phyloP scores from a whole-genome alignment of 495 filamentous ascomycete genomes.

The Neurospora cerealis region DNA sequence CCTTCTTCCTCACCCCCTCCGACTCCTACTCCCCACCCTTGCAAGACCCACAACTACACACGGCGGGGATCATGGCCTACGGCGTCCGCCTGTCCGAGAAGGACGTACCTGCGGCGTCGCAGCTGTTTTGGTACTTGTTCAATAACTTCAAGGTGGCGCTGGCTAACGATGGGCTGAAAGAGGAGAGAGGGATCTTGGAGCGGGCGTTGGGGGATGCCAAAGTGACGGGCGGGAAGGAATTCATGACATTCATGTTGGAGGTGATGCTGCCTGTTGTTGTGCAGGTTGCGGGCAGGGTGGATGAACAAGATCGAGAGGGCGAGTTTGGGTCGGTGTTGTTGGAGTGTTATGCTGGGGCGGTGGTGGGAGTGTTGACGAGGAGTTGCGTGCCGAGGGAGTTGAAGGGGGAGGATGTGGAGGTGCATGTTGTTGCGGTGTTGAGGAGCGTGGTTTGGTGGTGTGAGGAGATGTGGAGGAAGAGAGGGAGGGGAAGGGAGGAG shows the following conservation, averaged over 20 bases:
- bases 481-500: background rate
- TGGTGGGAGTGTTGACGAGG: constrained; percentile 14
- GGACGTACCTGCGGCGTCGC: constrained; percentile 28
- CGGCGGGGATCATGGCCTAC: constrained; percentile 38
- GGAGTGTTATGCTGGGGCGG: constrained; percentile 27
- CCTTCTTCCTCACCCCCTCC: constrained; percentile 39
- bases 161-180: constrained; percentile 25
- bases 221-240: constrained; percentile 16
- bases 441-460: constrained; percentile 12
- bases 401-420: constrained; percentile 11
- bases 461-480: background rate
- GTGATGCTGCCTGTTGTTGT: constrained; percentile 36
- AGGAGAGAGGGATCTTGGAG: constrained; percentile 29
- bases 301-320: background rate
- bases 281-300: constrained; percentile 7
- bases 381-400: constrained; percentile 21
- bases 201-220: background rate
- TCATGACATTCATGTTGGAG: constrained; percentile 33
- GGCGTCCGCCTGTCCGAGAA: constrained; percentile 34
- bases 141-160: constrained; percentile 42
- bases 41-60: constrained; percentile 40
- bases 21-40: constrained; percentile 36
- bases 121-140: constrained; percentile 41
- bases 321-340: constrained; percentile 18
- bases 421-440: constrained; percentile 13